Evolutionary conservation across 176 grass and related monocot species (phyloP), one percentile per base, ranked within the genome.

Genomic region (Pharus latifolius): DNA sequence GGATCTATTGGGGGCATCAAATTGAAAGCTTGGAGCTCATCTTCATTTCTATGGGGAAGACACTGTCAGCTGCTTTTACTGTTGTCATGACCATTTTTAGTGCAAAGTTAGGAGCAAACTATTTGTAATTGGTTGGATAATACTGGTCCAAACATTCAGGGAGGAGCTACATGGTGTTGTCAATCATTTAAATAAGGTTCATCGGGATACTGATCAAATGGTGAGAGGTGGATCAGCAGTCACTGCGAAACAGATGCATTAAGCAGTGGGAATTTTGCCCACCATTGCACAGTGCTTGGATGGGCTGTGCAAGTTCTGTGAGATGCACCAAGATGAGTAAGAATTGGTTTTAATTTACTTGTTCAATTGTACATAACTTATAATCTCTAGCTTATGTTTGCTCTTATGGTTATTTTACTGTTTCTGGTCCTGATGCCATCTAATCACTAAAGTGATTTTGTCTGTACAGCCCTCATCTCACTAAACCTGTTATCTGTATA

Each of bases 291-390:
- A 92, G 41, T 98, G 89, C 78, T 80, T 92, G 78, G 66, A 78
- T 83, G 89, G 89, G 42, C 75, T 98, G 50, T 70, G 19, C 46
- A 68, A 51, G 5, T 76, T 93, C 51, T 80, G 73, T 2, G 84
- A 87, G 14, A 90, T 98, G 89, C 74, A 92, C 37, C 80, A 78
- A 50, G 65, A 53, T 41, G 94, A 92, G 89, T 98, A 90, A 89
- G 78, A 52, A 60, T 66, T 49, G 20, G 62, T 52, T 73, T n/a
- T n/a, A 54, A 38, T 47, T 33, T 14, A 30, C 24, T 61, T 70
- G n/a, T 67, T 14, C 14, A 51, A 7, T 9, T 65, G 14, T 33
- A 25, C 56, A 46, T 16, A 29, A 62, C 32, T 27, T 69, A 52
- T 20, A 26, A 24, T 37, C 6, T 70, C 6, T 31, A 31, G 51